Conservation (phyloP, 768 basidiomycete species). For the Rhodocollybia butyracea region DNA sequence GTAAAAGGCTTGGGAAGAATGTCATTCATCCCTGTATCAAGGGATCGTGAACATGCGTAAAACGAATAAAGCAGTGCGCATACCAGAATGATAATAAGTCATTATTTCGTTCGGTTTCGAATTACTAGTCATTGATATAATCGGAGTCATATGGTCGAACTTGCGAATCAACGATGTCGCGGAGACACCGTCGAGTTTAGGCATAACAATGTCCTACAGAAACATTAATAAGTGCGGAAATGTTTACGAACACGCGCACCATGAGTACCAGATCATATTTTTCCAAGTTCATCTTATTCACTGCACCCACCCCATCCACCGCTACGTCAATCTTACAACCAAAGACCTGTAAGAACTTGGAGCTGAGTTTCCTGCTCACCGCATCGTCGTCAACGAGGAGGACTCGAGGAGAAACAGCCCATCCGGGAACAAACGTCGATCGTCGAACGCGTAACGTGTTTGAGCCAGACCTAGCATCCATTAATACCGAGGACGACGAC, state of each 20-base stretch:
- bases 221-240: background rate
- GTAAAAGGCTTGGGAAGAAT: conserved; percentile 96
- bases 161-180: conserved; percentile 93
- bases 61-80: conserved; percentile 14
- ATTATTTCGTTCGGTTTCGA: conserved; percentile 91
- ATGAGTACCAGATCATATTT: conserved; percentile 96
- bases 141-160: conserved; percentile 93
- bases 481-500: conserved; percentile 17
- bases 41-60: background rate
- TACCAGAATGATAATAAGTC: conserved; percentile 80
- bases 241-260: conserved; percentile 39
- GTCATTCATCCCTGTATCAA: conserved; percentile 81
- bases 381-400: conserved; percentile 95
- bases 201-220: conserved; percentile 90
- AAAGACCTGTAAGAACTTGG: conserved; percentile 93
- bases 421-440: conserved; percentile 82
- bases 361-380: conserved; percentile 82
- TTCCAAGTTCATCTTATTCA: conserved; percentile 94
- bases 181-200: conserved; percentile 80
- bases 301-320: conserved; percentile 88
- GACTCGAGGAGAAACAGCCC: conserved; percentile 89
- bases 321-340: conserved; percentile 94
- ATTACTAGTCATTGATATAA: conserved; percentile 98
- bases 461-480: conserved; percentile 5
- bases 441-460: conserved; percentile 66